Evolutionary conservation across 2,329 filamentous ascomycete species (phyloP).

Genomic region (Lithohypha guttulata): DNA sequence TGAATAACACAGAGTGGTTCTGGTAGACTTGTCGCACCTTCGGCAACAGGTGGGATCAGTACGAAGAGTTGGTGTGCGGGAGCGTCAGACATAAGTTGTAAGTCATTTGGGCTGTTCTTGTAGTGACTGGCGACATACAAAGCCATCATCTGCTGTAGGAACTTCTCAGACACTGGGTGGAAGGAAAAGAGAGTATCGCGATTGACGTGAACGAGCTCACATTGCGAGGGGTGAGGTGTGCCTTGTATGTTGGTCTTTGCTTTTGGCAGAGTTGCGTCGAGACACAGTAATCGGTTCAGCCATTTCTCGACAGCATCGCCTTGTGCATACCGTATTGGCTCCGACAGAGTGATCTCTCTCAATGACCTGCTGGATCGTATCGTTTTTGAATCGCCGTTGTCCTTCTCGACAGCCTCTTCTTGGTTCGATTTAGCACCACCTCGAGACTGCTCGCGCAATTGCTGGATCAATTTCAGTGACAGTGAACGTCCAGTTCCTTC

Average conservation of each 20-base stretch:
- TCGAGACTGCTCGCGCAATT: constrained; percentile 84
- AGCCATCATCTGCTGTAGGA: constrained; percentile 95
- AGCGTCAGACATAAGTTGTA: constrained; percentile 97
- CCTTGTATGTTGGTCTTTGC: constrained; percentile 62
- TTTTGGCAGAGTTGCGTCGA: constrained; percentile 81
- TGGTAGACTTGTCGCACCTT: constrained; percentile 66
- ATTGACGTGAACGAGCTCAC: constrained; percentile 87
- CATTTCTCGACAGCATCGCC: constrained; percentile 90
- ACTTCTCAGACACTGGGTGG: constrained; percentile 92
- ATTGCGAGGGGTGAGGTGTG: constrained; percentile 81
- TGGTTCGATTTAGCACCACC: constrained; percentile 47
- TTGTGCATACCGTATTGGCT: constrained; percentile 88
- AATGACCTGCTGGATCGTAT: constrained; percentile 56
- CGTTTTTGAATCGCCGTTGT: constrained; percentile 62
- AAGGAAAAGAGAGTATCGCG: constrained; percentile 96
- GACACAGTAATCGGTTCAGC: constrained; percentile 86
- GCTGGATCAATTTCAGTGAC: constrained; percentile 92
- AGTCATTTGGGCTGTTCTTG: constrained; percentile 94
- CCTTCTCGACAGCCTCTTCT: constrained; percentile 62
- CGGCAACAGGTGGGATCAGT: constrained; percentile 72
- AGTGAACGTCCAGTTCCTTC: constrained; percentile 92
- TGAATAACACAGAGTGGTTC: constrained; percentile 94
- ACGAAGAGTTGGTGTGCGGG: constrained; percentile 95
- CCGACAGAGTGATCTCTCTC: constrained; percentile 81
- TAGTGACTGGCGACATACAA: constrained; percentile 96